Percentiles rank a stretch among this genome's conserved stretches.
Evolutionary conservation across 2,329 filamentous ascomycete genomes (phyloP).

Genomic region (Ceratocystis lukuohia): DNA sequence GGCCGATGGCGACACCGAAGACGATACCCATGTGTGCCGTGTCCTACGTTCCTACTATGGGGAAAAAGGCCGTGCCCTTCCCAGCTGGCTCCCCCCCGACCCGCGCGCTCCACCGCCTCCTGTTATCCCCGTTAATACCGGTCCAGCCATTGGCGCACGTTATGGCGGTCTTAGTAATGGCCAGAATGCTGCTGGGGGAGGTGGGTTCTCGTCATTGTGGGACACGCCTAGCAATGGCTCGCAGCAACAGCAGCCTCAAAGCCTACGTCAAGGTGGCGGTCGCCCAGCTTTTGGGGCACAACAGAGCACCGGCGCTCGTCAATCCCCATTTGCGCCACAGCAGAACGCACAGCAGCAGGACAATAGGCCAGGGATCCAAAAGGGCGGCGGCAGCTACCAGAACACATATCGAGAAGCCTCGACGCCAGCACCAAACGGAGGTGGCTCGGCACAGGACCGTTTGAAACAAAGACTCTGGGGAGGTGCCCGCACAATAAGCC

Average conservation of each 20-base stretch:
- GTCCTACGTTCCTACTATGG: constrained; percentile 86
- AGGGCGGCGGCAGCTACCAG: constrained; percentile 1
- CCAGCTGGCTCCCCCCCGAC: constrained; percentile 78
- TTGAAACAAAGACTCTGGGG: constrained; percentile 69
- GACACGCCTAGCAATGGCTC: constrained; percentile 31
- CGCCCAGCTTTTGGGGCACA: constrained; percentile 22
- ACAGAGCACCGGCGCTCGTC: constrained; percentile 23
- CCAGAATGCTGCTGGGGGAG: constrained; percentile 23
- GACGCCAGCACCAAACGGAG: constrained; percentile 40
- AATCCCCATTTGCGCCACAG: constrained; percentile 23
- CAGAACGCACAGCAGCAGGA: constrained; percentile 13
- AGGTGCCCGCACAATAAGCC: constrained; percentile 43
- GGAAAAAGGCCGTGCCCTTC: constrained; percentile 71
- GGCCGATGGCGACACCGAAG: constrained; percentile 60
- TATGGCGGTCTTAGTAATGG: constrained; percentile 36
- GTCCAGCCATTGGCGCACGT: constrained; percentile 39
- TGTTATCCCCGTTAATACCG: constrained; percentile 39
- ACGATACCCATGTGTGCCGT: constrained; percentile 89
- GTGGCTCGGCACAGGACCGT: constrained; percentile 59
- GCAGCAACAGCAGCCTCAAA: constrained; percentile 27
- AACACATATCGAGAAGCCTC: constrained; percentile 10
- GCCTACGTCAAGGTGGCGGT: constrained; percentile 26
- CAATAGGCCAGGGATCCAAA: constrained; percentile 18
- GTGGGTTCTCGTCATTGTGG: constrained; percentile 45
- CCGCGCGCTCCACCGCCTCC: constrained; percentile 52